These are phyloP conservation scores for Fusarium sp. DNA, from an alignment of 2,329 filamentous ascomycete species.

Conservation along the genomic window DNA sequence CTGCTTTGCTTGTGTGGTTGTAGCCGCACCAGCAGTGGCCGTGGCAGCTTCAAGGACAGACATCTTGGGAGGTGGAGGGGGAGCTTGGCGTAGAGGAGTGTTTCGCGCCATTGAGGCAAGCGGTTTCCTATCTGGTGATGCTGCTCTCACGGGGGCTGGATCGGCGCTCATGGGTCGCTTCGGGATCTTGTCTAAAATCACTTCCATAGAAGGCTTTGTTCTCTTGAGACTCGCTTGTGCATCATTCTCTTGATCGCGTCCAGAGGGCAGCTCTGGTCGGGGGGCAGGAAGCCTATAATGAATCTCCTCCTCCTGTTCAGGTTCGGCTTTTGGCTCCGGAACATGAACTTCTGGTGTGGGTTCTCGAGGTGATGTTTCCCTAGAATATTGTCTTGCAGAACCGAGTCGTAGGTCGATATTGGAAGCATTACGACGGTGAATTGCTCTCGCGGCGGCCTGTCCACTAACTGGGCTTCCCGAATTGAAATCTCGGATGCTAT, in stretches of 20 bases:
- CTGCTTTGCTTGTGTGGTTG: conserved; percentile 77
- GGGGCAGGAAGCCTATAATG: conserved; percentile 59
- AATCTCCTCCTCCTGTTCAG: conserved; percentile 54
- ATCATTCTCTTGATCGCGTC: conserved; percentile 88
- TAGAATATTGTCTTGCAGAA: conserved; percentile 51
- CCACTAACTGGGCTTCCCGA: conserved; percentile 71
- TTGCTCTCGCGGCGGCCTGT: conserved; percentile 57
- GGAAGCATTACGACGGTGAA: conserved; percentile 57
- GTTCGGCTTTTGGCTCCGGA: conserved; percentile 24
- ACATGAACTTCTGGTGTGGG: conserved; percentile 29
- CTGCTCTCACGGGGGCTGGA: conserved; percentile 53
- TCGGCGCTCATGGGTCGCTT: conserved; percentile 63
- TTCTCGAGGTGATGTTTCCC: conserved; percentile 40
- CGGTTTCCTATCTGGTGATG: conserved; percentile 68
- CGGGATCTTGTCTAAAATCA: conserved; percentile 67
- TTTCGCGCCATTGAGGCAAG: conserved; percentile 68
- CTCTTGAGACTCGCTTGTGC: conserved; percentile 76
- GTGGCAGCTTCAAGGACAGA: conserved; percentile 93
- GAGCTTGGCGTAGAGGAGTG: conserved; percentile 82
- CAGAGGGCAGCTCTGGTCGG: conserved; percentile 69
- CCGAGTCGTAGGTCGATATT: conserved; percentile 53
- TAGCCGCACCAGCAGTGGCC: conserved; percentile 81
- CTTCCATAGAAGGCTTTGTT: conserved; percentile 67
- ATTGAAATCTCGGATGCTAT: conserved; percentile 61
- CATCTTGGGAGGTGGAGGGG: conserved; percentile 93